A percentile compares a stretch with the other conserved stretches of the same genome.
Evolutionary conservation across 164 flowering plant species (phyloP).

Genomic region (Piper betle): DNA sequence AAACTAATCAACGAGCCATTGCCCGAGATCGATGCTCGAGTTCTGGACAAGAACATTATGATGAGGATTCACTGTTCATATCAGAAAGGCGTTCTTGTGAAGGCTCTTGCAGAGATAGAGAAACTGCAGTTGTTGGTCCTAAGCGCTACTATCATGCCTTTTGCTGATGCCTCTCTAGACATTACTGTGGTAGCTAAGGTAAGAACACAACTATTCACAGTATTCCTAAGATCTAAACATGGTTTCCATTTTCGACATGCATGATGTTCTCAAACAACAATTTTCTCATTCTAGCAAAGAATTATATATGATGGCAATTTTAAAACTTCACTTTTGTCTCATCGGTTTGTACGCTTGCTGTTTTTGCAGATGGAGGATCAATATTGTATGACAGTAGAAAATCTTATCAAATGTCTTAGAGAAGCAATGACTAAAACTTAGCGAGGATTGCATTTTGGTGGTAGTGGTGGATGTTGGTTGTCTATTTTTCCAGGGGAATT

Average conservation of each 20-base stretch:
- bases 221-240: neutral
- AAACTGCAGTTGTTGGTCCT: constrained; percentile 44
- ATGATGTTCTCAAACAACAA: neutral
- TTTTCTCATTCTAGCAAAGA: neutral
- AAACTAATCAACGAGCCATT: constrained; percentile 23
- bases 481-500: neutral
- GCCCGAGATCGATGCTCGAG: constrained; percentile 78
- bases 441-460: constrained; percentile 1
- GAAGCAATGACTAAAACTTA: constrained; percentile 8
- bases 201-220: constrained; percentile 1
- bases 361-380: constrained; percentile 53
- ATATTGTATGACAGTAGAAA: constrained; percentile 35
- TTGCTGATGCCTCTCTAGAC: constrained; percentile 50
- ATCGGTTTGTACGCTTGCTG: neutral
- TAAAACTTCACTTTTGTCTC: neutral
- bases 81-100: constrained; percentile 45
- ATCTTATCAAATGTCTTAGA: constrained; percentile 37
- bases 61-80: constrained; percentile 71
- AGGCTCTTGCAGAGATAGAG: constrained; percentile 43
- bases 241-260: too few relatives aligned
- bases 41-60: constrained; percentile 53
- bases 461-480: neutral
- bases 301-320: neutral
- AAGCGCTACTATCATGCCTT: constrained; percentile 44
- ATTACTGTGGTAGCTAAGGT: constrained; percentile 72